Conservation (phyloP, 805 yeast species). For the Kockiozyma suomiensis region DNA sequence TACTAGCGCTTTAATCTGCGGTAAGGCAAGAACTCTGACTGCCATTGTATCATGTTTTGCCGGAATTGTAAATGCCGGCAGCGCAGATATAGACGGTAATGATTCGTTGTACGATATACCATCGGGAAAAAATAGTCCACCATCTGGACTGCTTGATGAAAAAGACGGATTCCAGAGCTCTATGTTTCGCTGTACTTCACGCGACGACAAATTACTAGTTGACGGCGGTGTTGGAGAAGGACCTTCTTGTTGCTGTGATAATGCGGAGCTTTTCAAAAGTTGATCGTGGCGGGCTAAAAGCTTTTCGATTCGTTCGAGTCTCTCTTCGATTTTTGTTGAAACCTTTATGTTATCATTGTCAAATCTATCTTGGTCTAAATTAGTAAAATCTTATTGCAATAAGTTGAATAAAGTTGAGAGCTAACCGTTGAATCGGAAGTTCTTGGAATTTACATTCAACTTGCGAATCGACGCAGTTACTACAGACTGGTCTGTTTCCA, state of each 20-base stretch:
- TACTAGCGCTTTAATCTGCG: conserved; percentile 8
- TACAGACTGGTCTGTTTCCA: conserved; percentile 6
- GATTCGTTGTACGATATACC: no score
- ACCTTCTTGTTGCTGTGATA: no score
- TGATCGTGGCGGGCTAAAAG: neutral
- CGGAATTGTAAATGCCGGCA: conserved; percentile 14
- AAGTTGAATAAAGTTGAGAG: neutral
- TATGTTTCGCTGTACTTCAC: no score
- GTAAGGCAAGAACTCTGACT: conserved; percentile 9
- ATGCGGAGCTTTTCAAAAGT: neutral
- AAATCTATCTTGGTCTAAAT: neutral
- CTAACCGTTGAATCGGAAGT: conserved; percentile 7
- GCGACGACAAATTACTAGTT: neutral
- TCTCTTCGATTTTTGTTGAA: neutral
- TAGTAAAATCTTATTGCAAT: neutral
- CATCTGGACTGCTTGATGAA: no score
- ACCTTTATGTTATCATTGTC: neutral
- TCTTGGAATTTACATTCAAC: conserved; percentile 8
- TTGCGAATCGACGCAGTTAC: conserved; percentile 1
- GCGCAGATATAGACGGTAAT: neutral
- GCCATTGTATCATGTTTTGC: conserved; percentile 12
- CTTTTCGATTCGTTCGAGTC: neutral
- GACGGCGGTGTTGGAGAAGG: neutral
- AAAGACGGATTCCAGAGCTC: no score
- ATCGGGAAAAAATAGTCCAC: no score